phyloP scores from a whole-genome alignment of 768 basidiomycete genomes.

The Udeniomyces megalosporus region DNA sequence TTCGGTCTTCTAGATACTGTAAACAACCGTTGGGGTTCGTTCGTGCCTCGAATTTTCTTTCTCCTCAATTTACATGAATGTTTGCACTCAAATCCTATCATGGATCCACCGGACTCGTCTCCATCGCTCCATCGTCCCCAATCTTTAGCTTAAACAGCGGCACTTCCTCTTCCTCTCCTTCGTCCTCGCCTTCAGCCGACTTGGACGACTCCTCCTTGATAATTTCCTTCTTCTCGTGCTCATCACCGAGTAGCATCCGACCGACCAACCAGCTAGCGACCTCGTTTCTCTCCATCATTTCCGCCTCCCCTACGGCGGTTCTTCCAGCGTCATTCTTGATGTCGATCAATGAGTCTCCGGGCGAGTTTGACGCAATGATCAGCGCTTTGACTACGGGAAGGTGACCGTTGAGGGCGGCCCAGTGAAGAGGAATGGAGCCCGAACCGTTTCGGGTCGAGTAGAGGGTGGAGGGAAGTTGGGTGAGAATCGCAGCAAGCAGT shows the following conservation, averaged over 20 bases:
- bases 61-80: too few relatives aligned
- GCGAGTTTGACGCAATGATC: conserved; percentile 31
- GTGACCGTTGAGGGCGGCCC: conserved; percentile 76
- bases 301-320: conserved; percentile 67
- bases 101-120: neutral
- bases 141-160: conserved; percentile 12
- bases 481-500: conserved; percentile 55
- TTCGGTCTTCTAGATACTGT: too few relatives aligned
- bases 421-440: conserved; percentile 73
- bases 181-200: conserved; percentile 15
- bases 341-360: conserved; percentile 54
- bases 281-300: conserved; percentile 63
- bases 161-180: conserved; percentile 14
- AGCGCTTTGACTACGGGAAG: conserved; percentile 33
- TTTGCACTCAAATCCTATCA: too few relatives aligned
- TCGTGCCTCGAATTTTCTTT: too few relatives aligned
- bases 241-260: conserved; percentile 47
- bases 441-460: conserved; percentile 49
- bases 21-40: too few relatives aligned
- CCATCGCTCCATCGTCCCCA: neutral
- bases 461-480: conserved; percentile 39
- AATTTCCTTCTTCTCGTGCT: conserved; percentile 26
- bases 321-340: conserved; percentile 55
- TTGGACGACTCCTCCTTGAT: conserved; percentile 28
- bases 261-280: conserved; percentile 67